phyloP scores from a whole-genome alignment of 176 grass and related monocot species.

The Phragmites australis region DNA sequence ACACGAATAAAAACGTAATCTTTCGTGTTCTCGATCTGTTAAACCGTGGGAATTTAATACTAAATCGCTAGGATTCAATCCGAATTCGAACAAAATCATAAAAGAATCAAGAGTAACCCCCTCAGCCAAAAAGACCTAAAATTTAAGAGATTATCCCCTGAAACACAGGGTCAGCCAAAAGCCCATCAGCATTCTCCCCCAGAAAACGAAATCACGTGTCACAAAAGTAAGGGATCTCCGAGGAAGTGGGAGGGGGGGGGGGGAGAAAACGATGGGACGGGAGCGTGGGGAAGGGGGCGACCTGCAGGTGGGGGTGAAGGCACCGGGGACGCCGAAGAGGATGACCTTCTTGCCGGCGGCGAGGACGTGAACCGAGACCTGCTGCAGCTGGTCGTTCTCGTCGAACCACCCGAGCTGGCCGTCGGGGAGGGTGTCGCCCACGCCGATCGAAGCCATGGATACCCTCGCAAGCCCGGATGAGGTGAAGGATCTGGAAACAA shows the following conservation, averaged over 20 bases:
- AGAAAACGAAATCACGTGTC: background rate
- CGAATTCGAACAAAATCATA: background rate
- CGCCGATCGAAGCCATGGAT: slow-evolving; percentile 73
- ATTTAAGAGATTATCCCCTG: background rate
- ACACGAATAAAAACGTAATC: background rate
- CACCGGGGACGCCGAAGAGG: slow-evolving; percentile 90
- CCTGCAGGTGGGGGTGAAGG: slow-evolving; percentile 99
- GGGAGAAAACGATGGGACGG: background rate
- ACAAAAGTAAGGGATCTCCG: background rate
- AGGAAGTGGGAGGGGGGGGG: background rate
- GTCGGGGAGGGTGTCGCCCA: slow-evolving; percentile 76
- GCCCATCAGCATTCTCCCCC: background rate
- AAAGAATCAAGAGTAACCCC: background rate
- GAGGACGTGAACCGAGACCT: slow-evolving; percentile 65
- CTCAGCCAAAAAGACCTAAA: background rate
- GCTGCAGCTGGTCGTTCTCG: slow-evolving; percentile 65
- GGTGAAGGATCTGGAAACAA: background rate
- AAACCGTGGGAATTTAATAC: background rate
- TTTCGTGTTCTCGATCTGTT: background rate
- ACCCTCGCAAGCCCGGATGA: background rate
- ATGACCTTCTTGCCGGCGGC: slow-evolving; percentile 93
- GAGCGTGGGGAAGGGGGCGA: background rate
- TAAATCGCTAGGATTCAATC: too few relatives aligned
- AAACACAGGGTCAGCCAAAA: background rate
- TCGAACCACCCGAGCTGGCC: slow-evolving; percentile 77